These are phyloP conservation scores for Yamadazyma jaroonii DNA, from an alignment of 1,139 yeast species.

Conservation along the genomic window DNA sequence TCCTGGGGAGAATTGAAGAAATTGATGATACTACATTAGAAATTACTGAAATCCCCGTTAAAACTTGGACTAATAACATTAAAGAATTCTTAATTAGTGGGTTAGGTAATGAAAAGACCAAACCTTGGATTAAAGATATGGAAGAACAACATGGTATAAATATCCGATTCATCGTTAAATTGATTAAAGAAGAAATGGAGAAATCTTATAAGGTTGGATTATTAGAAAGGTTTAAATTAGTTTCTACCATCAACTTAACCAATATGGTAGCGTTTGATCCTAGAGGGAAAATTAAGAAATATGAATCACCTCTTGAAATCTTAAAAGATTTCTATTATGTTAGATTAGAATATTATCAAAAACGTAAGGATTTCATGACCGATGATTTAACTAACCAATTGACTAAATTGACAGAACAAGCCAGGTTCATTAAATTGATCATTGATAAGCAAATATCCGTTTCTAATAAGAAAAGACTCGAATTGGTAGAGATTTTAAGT, in stretches of 20 bases:
- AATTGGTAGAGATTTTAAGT: slow-evolving; percentile 62
- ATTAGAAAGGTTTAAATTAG: slow-evolving; percentile 77
- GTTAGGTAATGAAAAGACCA: slow-evolving; percentile 67
- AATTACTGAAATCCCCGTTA: slow-evolving; percentile 90
- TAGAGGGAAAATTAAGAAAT: slow-evolving; percentile 83
- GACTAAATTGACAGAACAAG: slow-evolving; percentile 75
- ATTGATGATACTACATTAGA: slow-evolving; percentile 77
- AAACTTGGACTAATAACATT: slow-evolving; percentile 88
- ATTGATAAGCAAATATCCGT: slow-evolving; percentile 71
- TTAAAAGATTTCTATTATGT: slow-evolving; percentile 81
- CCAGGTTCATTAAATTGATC: slow-evolving; percentile 86
- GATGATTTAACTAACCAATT: slow-evolving; percentile 70
- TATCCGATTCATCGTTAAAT: slow-evolving; percentile 73
- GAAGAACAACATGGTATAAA: slow-evolving; percentile 89
- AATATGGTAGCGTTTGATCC: slow-evolving; percentile 98
- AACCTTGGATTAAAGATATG: slow-evolving; percentile 91
- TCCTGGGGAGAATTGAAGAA: slow-evolving; percentile 79
- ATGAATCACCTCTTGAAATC: slow-evolving; percentile 72
- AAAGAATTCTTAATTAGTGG: slow-evolving; percentile 81
- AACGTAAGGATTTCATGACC: slow-evolving; percentile 79
- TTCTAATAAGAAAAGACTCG: slow-evolving; percentile 69
- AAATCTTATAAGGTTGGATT: slow-evolving; percentile 73
- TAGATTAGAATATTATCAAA: slow-evolving; percentile 86
- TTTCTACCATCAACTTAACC: slow-evolving; percentile 63
- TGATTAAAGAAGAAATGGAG: slow-evolving; percentile 78